Evolutionary conservation across 345 rosid species (phyloP).

Genomic region (Eutrema yunnanense): DNA sequence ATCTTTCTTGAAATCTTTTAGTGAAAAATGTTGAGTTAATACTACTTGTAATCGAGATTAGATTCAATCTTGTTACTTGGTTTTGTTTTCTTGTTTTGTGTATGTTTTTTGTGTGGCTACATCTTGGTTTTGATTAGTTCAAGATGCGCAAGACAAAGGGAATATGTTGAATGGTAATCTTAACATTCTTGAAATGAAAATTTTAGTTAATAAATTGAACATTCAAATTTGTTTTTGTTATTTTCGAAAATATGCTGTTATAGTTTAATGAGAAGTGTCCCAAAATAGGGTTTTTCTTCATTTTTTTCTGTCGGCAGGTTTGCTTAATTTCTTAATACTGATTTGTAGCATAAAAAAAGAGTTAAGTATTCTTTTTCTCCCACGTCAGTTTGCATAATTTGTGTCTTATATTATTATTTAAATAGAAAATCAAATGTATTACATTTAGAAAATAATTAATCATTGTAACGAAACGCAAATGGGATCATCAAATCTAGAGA

Average conservation of each 20-base stretch:
- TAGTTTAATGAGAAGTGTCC: not conserved
- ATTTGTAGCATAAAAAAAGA: too few species aligned
- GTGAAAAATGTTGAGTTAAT: conserved; percentile 1
- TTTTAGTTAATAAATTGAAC: not conserved
- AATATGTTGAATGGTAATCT: not conserved
- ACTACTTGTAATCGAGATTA: conserved; percentile 25
- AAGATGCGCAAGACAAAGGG: not conserved
- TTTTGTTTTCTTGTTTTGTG: conserved; percentile 1
- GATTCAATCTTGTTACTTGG: conserved; percentile 7
- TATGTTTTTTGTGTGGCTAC: not conserved
- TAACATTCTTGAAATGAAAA: not conserved
- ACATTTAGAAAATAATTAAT: too few species aligned
- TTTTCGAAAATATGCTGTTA: not conserved
- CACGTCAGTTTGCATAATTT: too few species aligned
- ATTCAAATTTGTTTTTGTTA: not conserved
- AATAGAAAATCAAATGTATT: too few species aligned
- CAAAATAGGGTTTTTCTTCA: too few species aligned
- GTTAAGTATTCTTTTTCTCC: too few species aligned
- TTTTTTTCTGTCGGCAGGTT: too few species aligned
- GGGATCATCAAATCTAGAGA: too few species aligned
- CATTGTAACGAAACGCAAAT: too few species aligned
- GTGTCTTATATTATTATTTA: too few species aligned
- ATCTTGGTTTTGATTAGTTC: conserved; percentile 20
- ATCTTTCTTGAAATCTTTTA: conserved; percentile 3
- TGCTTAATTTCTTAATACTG: too few species aligned